Conservation (phyloP, 2,329 filamentous ascomycete genomes). For the Pyrenochaeta sp. region DNA sequence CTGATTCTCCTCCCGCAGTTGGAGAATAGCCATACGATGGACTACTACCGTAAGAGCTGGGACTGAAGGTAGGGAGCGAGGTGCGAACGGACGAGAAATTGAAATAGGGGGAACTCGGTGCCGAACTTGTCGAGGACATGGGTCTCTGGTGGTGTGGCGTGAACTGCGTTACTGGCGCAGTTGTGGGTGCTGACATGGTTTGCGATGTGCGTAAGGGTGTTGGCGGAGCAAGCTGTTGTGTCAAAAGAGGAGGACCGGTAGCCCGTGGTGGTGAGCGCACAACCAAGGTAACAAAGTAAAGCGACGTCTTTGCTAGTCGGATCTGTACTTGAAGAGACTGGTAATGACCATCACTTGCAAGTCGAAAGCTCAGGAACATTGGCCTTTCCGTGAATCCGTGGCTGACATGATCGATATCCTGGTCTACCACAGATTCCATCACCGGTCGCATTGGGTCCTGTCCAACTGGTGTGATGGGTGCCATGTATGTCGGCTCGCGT, state of each 20-base stretch:
- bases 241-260: slow-evolving; percentile 40
- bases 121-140: slow-evolving; percentile 43
- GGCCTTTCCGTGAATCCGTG: slow-evolving; percentile 54
- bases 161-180: slow-evolving; percentile 34
- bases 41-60: slow-evolving; percentile 45
- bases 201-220: slow-evolving; percentile 39
- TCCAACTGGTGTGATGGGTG: slow-evolving; percentile 56
- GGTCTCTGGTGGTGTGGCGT: slow-evolving; percentile 38
- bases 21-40: slow-evolving; percentile 48
- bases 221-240: slow-evolving; percentile 44
- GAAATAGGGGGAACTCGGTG: slow-evolving; percentile 46
- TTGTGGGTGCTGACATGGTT: slow-evolving; percentile 38
- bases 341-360: slow-evolving; percentile 35
- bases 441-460: slow-evolving; percentile 54
- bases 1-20: slow-evolving; percentile 40
- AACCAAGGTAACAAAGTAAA: slow-evolving; percentile 57
- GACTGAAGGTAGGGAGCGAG: slow-evolving; percentile 44
- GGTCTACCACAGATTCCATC: slow-evolving; percentile 51
- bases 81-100: slow-evolving; percentile 45
- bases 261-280: slow-evolving; percentile 37
- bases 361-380: slow-evolving; percentile 52
- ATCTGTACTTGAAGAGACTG: slow-evolving; percentile 48
- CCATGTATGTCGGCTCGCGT: slow-evolving; percentile 60
- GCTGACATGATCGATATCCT: slow-evolving; percentile 55
- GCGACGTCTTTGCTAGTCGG: slow-evolving; percentile 53